A percentile compares a stretch with the other conserved stretches of the same genome.
Evolutionary conservation across 352 stramenopile genomes (phyloP).

Genomic region (Globisporangium recalcitrans): DNA sequence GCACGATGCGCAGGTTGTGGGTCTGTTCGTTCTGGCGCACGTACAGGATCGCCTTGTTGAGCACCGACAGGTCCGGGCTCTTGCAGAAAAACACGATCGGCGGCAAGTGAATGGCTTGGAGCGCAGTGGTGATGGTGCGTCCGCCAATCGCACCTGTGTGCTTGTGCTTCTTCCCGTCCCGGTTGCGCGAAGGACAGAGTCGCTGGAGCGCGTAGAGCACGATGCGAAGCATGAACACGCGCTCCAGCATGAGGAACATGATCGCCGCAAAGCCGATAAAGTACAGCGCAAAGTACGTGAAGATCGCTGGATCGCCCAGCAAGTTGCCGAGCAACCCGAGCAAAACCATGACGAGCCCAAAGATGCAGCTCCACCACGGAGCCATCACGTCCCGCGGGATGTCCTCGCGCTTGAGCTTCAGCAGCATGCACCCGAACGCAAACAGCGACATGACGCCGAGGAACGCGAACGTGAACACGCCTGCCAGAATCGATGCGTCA

Average conservation of each 20-base stretch:
- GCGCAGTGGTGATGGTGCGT: conserved; percentile 53
- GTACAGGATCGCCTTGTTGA: conserved; percentile 95
- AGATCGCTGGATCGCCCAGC: conserved; percentile 38
- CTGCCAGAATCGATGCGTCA: conserved; percentile 77
- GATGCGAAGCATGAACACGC: conserved; percentile 70
- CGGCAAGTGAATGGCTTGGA: conserved; percentile 65
- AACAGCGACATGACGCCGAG: conserved; percentile 82
- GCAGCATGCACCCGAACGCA: conserved; percentile 67
- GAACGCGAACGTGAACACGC: conserved; percentile 84
- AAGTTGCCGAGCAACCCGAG: conserved; percentile 13
- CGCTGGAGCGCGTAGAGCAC: conserved; percentile 61
- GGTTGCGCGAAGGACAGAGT: conserved; percentile 45
- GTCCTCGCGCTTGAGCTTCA: conserved; percentile 79
- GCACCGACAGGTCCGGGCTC: conserved; percentile 70
- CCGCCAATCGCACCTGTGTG: conserved; percentile 61
- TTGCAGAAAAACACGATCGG: conserved; percentile 93
- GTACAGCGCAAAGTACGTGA: conserved; percentile 82
- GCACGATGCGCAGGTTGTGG: conserved; percentile 87
- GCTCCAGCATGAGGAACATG: conserved; percentile 81
- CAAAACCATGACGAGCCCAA: conserved; percentile 20
- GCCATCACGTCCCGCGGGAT: conserved; percentile 53
- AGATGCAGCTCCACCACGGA: conserved; percentile 29
- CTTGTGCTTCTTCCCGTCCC: conserved; percentile 21
- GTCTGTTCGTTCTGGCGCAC: conserved; percentile 91
- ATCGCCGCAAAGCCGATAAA: conserved; percentile 60